Base-by-base conservation (phyloP, 2,329 filamentous ascomycete species). In the Xylaria sp. region DNA sequence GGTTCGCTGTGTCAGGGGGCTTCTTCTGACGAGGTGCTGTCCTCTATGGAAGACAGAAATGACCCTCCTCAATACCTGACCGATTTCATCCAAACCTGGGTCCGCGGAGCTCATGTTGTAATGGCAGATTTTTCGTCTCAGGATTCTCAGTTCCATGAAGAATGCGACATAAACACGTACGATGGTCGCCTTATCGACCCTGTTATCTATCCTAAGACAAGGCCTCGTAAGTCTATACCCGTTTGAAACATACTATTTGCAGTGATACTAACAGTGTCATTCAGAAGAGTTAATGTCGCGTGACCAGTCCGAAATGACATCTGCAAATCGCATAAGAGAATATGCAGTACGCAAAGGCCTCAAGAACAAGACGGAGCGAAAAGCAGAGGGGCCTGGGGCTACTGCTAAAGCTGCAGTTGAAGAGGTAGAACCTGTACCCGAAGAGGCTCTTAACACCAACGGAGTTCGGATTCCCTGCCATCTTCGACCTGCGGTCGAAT, bases 401-500 rank as follows among this genome's bases (percentile, higher is more conserved):
- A 43, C 52, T 3, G 33, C 53, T 23, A 31, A 10, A 19, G 46
- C 21, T 13, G 8, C 29, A 23, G 46, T 17, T 13, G 8, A 21
- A 23, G 54, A 19, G 11, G 21, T 8, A 17, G 31, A 37, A 2
- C 6, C 15, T 4, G 23, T 19, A 23, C 3, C 27, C 15, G 5
- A 31, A 6, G 4, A 19, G 7, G 49, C 51, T 29, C 37, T 38
- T 8, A 59, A 62, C 43, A 37, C 33, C 7, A 27, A 57, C 5
- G 47, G 64, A 5, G 40, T 55, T 6, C 48, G 63, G 56, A 31
- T 57, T 62, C 73, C 46, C 8, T 81, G 77, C 43, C 72, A 77
- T 41, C 60, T 85, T 19, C 79, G 82, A 0, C 82, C 81, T 0
- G 81, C 75, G 0, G 63, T 46, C 1, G 52, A 65, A 0, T 27